Conservation (phyloP, 2,329 filamentous ascomycete species). For the Nothomitra cinnamomea region DNA sequence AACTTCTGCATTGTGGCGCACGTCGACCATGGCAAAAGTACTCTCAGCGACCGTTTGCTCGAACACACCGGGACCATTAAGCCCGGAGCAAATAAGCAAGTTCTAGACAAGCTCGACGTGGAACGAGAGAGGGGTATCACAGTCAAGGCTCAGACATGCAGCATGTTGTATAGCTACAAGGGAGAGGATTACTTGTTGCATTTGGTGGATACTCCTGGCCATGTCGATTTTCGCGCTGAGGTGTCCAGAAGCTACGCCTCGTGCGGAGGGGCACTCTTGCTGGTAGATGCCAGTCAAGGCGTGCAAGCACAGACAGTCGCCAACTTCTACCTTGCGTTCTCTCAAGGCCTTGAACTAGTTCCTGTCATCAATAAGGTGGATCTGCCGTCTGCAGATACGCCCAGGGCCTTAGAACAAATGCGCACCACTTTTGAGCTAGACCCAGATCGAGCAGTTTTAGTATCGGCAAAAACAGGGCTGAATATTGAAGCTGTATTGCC, state of each 20-base stretch:
- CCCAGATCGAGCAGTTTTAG: slow-evolving; percentile 52
- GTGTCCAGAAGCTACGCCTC: slow-evolving; percentile 92
- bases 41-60: slow-evolving; percentile 77
- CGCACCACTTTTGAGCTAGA: slow-evolving; percentile 76
- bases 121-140: slow-evolving; percentile 93
- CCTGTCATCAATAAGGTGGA: slow-evolving; percentile 97
- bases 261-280: slow-evolving; percentile 77
- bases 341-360: slow-evolving; percentile 70
- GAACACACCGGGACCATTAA: slow-evolving; percentile 90
- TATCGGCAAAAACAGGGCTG: slow-evolving; percentile 86
- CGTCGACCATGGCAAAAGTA: slow-evolving; percentile 97
- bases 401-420: slow-evolving; percentile 73
- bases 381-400: slow-evolving; percentile 74
- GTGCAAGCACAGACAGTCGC: slow-evolving; percentile 96
- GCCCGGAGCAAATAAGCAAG: slow-evolving; percentile 77
- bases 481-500: slow-evolving; percentile 76
- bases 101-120: slow-evolving; percentile 91
- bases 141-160: slow-evolving; percentile 96
- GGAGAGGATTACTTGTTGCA: slow-evolving; percentile 85
- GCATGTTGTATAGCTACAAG: slow-evolving; percentile 82
- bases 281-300: slow-evolving; percentile 92
- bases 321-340: slow-evolving; percentile 95
- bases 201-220: slow-evolving; percentile 88
- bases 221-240: slow-evolving; percentile 95
- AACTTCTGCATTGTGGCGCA: slow-evolving; percentile 99